phyloP scores from a whole-genome alignment of 2,329 filamentous ascomycete species.

The Colletotrichum horii region DNA sequence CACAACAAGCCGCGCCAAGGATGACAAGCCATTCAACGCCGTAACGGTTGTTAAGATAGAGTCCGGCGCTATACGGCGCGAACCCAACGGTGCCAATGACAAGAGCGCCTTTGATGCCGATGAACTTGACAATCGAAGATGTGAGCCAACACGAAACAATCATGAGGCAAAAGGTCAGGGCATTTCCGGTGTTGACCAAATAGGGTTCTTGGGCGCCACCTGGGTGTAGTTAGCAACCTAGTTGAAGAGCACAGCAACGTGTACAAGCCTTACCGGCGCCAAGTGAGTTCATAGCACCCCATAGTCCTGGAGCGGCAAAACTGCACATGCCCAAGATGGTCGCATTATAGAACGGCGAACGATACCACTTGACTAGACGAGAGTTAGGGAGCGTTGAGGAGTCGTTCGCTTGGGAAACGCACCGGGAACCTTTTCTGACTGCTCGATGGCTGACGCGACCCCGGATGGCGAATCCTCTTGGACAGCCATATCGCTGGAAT shows the following conservation, averaged over 20 bases:
- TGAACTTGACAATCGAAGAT: conserved; percentile 42
- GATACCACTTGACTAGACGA: conserved; percentile 26
- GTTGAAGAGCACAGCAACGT: neutral
- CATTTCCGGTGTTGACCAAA: conserved; percentile 74
- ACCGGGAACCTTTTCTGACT: neutral
- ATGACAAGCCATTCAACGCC: conserved; percentile 49
- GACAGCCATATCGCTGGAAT: neutral
- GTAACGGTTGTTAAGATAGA: conserved; percentile 50
- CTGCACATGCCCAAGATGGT: conserved; percentile 32
- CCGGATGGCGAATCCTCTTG: neutral
- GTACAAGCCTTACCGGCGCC: conserved; percentile 24
- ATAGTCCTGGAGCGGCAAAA: conserved; percentile 31
- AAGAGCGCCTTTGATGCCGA: conserved; percentile 38
- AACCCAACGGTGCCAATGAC: conserved; percentile 49
- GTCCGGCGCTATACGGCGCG: conserved; percentile 45
- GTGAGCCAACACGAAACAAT: conserved; percentile 46
- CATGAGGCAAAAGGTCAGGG: conserved; percentile 68
- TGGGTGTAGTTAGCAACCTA: conserved; percentile 36
- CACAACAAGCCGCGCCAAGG: conserved; percentile 45
- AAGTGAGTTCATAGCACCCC: conserved; percentile 31
- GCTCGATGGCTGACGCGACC: neutral
- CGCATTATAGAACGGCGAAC: conserved; percentile 30
- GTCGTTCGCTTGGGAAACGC: too few species aligned
- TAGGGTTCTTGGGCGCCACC: conserved; percentile 70
- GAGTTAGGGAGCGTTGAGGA: neutral